Base-by-base conservation (phyloP, 2,329 filamentous ascomycete genomes). In the Huntiella decipiens region DNA sequence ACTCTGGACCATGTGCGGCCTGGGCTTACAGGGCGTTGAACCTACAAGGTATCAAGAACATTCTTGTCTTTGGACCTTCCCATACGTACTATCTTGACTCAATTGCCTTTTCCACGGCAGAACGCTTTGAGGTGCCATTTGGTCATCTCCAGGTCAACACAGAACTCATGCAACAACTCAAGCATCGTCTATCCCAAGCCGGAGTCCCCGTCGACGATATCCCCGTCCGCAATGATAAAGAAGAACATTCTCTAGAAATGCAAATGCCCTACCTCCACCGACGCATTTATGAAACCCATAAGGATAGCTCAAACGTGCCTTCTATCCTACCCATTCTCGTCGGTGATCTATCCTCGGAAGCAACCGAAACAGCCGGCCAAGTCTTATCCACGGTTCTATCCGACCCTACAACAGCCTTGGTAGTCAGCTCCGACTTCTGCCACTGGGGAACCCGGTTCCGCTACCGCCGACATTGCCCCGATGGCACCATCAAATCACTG, bases 211-310 rank as follows among this genome's bases (percentile, higher is more conserved):
- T 51, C 13, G 65, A 69, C 44, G n/a, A 32, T 3, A 91, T 95
- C 66, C 74, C 71, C 1, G 62, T 60, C 13, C 56, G 65, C 3
- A 67, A 76, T 4, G 91, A 98, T 56, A 73, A 85, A 51, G 71
- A 73, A 4, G 91, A 98, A 61, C 91, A 98, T 62, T 94, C 84
- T 44, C 71, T 96, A 1, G 91, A 98, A 65, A 93, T 98, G 81
- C 91, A 98, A 54, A 69, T 96, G 6, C 88, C 91, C 0, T 95
- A 92, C 57, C 80, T 96, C 52, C 87, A 86, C 67, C 86, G 87
- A 57, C 75, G 82, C 45, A 68, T 77, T 2, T 56, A 70, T 43
- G 63, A 67, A 48, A 67, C 66, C 0, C 71, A 73, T 51, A 62
- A 61, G 1, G 16, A 38, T 38, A 62, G 66, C 0, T 56, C 63